Conservation (phyloP, 2,329 filamentous ascomycete species). For the Aspergillus viridinutans region DNA sequence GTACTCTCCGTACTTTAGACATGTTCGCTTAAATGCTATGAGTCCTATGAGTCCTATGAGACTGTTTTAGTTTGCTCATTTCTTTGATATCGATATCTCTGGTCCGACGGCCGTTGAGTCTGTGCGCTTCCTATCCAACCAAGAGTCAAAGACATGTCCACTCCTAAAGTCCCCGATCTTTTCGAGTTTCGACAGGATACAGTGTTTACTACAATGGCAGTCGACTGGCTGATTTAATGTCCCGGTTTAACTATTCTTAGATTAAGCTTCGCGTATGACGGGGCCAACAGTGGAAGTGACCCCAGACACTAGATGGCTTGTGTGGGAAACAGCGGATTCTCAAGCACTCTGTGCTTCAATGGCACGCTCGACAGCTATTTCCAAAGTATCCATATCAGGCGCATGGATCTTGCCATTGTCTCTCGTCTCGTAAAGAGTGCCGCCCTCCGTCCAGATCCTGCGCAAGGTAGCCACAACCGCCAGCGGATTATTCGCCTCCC, state of each 20-base stretch:
- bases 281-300: background rate
- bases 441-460: conserved; percentile 69
- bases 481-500: conserved; percentile 49
- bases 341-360: conserved; percentile 9
- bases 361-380: conserved; percentile 40
- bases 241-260: background rate
- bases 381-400: conserved; percentile 52
- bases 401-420: conserved; percentile 60
- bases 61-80: background rate
- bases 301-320: background rate
- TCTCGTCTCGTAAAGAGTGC: conserved; percentile 64
- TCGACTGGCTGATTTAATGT: background rate
- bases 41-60: too few relatives aligned
- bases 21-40: too few relatives aligned
- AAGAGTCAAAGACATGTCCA: background rate
- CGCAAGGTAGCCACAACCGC: conserved; percentile 59
- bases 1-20: background rate
- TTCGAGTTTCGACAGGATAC: background rate
- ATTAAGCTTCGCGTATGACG: background rate
- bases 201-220: background rate
- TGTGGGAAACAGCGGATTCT: background rate
- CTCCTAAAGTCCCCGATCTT: background rate
- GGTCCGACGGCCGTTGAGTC: background rate
- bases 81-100: background rate
- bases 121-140: background rate